Base-by-base conservation (phyloP, 352 stramenopile species). In the Phytophthora kernoviae region DNA sequence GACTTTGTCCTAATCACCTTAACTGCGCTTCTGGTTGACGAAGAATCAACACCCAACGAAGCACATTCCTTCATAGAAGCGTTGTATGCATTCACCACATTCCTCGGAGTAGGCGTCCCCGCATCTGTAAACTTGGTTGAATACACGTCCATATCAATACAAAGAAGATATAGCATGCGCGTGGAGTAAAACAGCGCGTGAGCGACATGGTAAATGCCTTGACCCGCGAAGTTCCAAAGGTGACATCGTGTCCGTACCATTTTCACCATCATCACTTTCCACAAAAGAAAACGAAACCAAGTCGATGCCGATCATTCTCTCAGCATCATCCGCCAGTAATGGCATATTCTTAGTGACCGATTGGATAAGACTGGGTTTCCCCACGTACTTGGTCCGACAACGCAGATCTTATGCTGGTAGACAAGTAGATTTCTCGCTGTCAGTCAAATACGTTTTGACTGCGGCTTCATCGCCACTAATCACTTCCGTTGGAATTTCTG, bases 151-250 rank as follows among this genome's bases (percentile, higher is more conserved):
- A 69, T 7, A 15, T 64, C 41, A 7, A 69, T 43, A 20, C 61
- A 69, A 0, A 69, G 0, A 7, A 69, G 24, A 37, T 70, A 66
- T 10, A 52, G 15, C 2, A 48, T 66, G 0, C 51, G 57, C 17
- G 50, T 27, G 55, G 65, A 18, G 58, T 7, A 70, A 22, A 66
- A 70, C 11, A 70, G 6, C 11, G 62, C 40, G 18, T 70, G 56
- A 2, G 55, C 21, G 1, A 64, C 50, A 1, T 66, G 55, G 24
- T 70, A 70, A 11, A 65, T 37, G 11, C 66, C 40, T 12, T 70
- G 55, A 3, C 62, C 62, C 5, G 62, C 62, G 9, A 62, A 62
- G 40, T 66, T 49, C 62, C 62, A 70, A 70, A 57, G 2, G 26
- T 55, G 4, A 65, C 33, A 20, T 65, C 21, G 11, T 63, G 37